Evolutionary conservation across 1,284 basidiomycete genomes (phyloP), one percentile per base, ranked within the genome.

Genomic region (Irpex sp.): DNA sequence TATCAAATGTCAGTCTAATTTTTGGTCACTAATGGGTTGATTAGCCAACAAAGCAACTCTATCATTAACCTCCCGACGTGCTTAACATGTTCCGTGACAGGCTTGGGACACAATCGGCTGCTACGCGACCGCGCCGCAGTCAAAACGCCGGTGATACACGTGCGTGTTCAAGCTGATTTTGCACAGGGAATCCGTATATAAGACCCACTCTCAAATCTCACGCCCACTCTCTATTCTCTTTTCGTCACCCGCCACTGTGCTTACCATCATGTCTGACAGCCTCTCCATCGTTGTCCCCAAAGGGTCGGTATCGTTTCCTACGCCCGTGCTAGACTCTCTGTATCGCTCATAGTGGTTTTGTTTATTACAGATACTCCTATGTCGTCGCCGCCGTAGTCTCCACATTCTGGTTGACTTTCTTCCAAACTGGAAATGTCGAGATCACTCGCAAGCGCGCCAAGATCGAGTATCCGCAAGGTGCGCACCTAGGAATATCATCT

Each of bases 391-490:
- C 85, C 7, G 71, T 88, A 15, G 65, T 85, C 9, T 84, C 84
- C 15, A 79, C 84, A 1, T 73, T 79, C 31, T 81, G 78, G 70
- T 67, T 90, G 19, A 77, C 85, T 15, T 2, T 75, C 2, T 85
- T 79, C 72, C 88, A 91, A 71, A 71, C 70, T 0, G n/a, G 77
- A 8, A 68, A 73, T 2, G 90, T 89, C 19, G 68, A 74, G 26
- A 73, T 64, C 48, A 79, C 82, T 19, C 85, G 91, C 64, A 82
- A 75, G 64, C 74, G 69, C 2, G 82, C 89, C 17, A 78, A 79
- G n/a, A 80, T 92, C 58, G 69, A 75, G 4, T 92, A 92, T 69
- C 91, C 91, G 17, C 86, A 87, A 67, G 52, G 87, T 88, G 67
- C 62, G 69, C 60, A n/a, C 8, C 19, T 52, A 9, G 4, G 4